Evolutionary conservation across 176 grass and related monocot genomes (phyloP).

Genomic region (Pontederia paniculata): DNA sequence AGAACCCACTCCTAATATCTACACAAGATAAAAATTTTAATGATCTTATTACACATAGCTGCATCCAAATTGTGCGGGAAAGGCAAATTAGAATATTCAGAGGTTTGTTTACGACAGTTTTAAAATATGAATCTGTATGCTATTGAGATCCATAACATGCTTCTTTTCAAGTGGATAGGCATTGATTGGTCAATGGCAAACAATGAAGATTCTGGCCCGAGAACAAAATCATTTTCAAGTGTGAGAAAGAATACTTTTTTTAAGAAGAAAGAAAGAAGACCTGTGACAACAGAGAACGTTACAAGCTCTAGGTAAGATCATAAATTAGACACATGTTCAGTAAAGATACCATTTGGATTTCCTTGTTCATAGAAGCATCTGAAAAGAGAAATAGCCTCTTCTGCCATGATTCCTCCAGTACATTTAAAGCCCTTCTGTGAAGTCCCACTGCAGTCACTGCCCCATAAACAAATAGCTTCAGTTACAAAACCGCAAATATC

Average conservation of each 20-base stretch:
- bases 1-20: neutral
- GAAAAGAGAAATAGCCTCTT: conserved; percentile 70
- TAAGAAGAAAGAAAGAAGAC: no score
- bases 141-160: no score
- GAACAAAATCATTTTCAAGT: neutral
- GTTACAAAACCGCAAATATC: neutral
- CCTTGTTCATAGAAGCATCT: conserved; percentile 87
- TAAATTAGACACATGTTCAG: conserved; percentile 1
- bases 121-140: no score
- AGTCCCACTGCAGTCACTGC: conserved; percentile 4
- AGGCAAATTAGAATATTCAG: no score
- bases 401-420: conserved; percentile 59
- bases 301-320: neutral
- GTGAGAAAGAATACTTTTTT: neutral
- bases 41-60: neutral
- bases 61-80: neutral
- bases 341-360: conserved; percentile 63
- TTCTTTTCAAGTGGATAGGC: no score
- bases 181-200: no score
- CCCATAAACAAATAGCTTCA: neutral
- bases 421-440: conserved; percentile 65
- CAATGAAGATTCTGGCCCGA: no score
- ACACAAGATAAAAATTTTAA: neutral
- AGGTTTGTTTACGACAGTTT: no score
- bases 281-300: neutral